These are phyloP conservation scores for Leucosporidium scottii DNA, from an alignment of 768 basidiomycete genomes.

Conservation along the genomic window DNA sequence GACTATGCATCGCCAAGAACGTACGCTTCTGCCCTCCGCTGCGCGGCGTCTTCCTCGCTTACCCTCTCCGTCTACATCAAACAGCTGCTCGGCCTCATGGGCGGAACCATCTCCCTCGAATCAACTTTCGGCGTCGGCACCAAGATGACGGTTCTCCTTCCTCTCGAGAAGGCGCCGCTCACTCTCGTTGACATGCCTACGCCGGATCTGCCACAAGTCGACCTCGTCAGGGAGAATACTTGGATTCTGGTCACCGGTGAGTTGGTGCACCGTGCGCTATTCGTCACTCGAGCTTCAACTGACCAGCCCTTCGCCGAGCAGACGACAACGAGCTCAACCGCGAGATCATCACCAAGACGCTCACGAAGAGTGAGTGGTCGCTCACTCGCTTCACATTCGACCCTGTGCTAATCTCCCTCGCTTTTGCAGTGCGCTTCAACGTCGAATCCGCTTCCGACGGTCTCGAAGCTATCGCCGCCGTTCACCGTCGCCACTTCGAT, in stretches of 20 bases:
- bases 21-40: not conserved
- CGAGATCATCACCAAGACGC: conserved; percentile 13
- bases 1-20: conserved; percentile 62
- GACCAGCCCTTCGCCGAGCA: conserved; percentile 17
- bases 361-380: conserved; percentile 21
- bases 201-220: not conserved
- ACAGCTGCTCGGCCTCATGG: conserved; percentile 33
- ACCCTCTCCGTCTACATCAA: not conserved
- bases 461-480: not conserved
- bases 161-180: conserved; percentile 12
- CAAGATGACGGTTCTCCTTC: conserved; percentile 11
- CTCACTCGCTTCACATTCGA: not conserved
- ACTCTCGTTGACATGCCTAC: not conserved
- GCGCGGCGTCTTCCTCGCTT: not conserved
- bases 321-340: conserved; percentile 34
- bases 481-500: not conserved
- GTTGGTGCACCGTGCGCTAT: too few relatives aligned
- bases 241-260: not conserved
- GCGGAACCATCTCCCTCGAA: conserved; percentile 20
- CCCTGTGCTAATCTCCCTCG: not conserved
- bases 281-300: not conserved
- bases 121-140: conserved; percentile 30
- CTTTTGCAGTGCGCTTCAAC: not conserved
- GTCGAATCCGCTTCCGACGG: not conserved
- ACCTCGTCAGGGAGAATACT: not conserved